Conservation (phyloP, 1,139 yeast genomes). For the Zygoascus hellenicus region DNA sequence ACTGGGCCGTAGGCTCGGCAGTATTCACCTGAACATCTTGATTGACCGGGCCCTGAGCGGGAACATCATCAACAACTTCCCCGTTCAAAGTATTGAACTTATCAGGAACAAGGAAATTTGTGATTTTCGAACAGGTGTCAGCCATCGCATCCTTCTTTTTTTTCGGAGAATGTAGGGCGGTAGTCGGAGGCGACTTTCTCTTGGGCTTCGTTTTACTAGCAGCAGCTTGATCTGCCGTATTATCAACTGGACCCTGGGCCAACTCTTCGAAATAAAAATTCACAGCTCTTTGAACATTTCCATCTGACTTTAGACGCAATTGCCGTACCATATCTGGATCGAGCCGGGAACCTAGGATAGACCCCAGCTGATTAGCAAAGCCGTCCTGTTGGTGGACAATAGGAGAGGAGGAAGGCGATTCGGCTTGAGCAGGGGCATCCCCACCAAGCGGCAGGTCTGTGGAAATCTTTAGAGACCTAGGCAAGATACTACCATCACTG, state of each 20-base stretch:
- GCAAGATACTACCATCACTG: no score
- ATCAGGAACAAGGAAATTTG: background rate
- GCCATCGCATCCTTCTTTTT: no score
- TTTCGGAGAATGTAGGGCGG: no score
- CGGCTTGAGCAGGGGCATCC: no score
- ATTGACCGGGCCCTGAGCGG: background rate
- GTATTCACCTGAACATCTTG: no score
- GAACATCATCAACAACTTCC: background rate
- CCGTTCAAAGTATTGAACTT: no score
- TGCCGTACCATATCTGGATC: slow-evolving; percentile 13
- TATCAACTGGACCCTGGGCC: background rate
- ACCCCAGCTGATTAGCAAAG: slow-evolving; percentile 21
- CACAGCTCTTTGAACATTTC: slow-evolving; percentile 29
- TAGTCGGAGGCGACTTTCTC: no score
- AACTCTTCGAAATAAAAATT: slow-evolving; percentile 25
- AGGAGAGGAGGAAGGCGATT: no score
- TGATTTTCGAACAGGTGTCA: no score
- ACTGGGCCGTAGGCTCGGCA: no score
- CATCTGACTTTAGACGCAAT: slow-evolving; percentile 23
- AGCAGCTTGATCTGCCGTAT: background rate
- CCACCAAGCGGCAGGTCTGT: no score
- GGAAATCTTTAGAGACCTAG: no score
- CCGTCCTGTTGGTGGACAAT: background rate
- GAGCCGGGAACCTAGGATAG: slow-evolving; percentile 25
- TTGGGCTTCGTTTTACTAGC: background rate